Conservation (phyloP, 1,284 basidiomycete species). For the Microbotryum scabiosae region DNA sequence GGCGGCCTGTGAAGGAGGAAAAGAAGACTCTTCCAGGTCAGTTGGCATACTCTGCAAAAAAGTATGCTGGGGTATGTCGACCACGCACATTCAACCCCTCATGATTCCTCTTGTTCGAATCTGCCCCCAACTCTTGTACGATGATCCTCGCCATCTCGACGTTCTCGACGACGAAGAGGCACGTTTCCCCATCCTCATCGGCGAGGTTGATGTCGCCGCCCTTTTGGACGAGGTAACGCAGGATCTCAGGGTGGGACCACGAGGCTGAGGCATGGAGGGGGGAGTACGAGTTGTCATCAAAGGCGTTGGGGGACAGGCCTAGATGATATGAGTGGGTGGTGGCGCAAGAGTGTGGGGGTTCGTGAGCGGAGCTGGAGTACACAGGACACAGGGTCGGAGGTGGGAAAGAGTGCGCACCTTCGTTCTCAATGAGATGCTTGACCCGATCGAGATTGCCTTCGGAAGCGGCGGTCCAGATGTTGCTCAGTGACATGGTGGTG, state of each 20-base stretch:
- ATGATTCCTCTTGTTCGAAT: conserved; percentile 53
- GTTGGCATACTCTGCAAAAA: background rate
- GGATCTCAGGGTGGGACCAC: conserved; percentile 66
- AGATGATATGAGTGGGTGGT: background rate
- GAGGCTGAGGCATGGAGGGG: conserved; percentile 95
- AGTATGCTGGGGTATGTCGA: no score
- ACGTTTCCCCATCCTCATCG: conserved; percentile 82
- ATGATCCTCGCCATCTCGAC: conserved; percentile 68
- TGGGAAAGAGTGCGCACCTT: conserved; percentile 1
- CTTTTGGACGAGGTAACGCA: conserved; percentile 66
- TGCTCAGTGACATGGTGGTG: conserved; percentile 36
- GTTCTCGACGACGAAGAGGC: conserved; percentile 80
- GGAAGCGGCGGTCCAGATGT: conserved; percentile 84
- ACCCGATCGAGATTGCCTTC: conserved; percentile 63
- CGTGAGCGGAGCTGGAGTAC: conserved; percentile 9
- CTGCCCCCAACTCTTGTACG: conserved; percentile 64
- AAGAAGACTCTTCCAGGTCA: background rate
- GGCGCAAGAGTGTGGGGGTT: background rate
- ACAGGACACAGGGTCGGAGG: no score
- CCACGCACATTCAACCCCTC: conserved; percentile 64
- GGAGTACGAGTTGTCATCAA: conserved; percentile 38
- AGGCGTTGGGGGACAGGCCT: conserved; percentile 16
- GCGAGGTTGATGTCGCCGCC: conserved; percentile 80
- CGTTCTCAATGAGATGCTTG: conserved; percentile 33
- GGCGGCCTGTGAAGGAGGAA: conserved; percentile 43